These are phyloP conservation scores for Schizonepeta tenuifolia DNA, from an alignment of 257 asterid species.

Conservation along the genomic window DNA sequence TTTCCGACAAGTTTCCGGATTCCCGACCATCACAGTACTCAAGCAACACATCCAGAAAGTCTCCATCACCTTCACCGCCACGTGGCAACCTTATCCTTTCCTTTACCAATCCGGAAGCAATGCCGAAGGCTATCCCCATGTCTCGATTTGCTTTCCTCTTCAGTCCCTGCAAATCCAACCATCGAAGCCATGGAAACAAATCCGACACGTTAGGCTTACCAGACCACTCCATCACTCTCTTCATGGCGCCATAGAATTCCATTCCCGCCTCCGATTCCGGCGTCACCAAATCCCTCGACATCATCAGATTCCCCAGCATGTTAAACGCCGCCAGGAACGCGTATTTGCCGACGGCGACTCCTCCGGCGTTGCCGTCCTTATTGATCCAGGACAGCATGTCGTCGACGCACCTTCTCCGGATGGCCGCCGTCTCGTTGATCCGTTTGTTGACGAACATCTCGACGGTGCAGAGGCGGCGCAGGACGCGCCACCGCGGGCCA, in stretches of 20 bases:
- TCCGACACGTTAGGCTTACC: slow-evolving; percentile 53
- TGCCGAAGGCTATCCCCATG: slow-evolving; percentile 37
- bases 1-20: slow-evolving; percentile 48
- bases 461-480: slow-evolving; percentile 47
- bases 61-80: slow-evolving; percentile 17
- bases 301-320: slow-evolving; percentile 56
- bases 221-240: slow-evolving; percentile 44
- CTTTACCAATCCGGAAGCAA: slow-evolving; percentile 46
- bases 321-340: slow-evolving; percentile 56
- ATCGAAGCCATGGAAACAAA: slow-evolving; percentile 48
- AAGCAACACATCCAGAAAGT: slow-evolving; percentile 61
- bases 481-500: slow-evolving; percentile 52
- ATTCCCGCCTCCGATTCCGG: slow-evolving; percentile 46
- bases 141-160: slow-evolving; percentile 45
- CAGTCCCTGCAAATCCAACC: slow-evolving; percentile 55
- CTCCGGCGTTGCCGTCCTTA: slow-evolving; percentile 14
- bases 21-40: slow-evolving; percentile 40
- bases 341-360: slow-evolving; percentile 37
- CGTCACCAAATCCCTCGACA: slow-evolving; percentile 52
- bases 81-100: slow-evolving; percentile 38
- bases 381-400: slow-evolving; percentile 50
- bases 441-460: slow-evolving; percentile 49
- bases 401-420: slow-evolving; percentile 46
- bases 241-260: slow-evolving; percentile 51
- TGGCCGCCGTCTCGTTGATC: slow-evolving; percentile 38